These are phyloP conservation scores for Lentinula lateritia DNA, from an alignment of 768 basidiomycete species.

Conservation along the genomic window DNA sequence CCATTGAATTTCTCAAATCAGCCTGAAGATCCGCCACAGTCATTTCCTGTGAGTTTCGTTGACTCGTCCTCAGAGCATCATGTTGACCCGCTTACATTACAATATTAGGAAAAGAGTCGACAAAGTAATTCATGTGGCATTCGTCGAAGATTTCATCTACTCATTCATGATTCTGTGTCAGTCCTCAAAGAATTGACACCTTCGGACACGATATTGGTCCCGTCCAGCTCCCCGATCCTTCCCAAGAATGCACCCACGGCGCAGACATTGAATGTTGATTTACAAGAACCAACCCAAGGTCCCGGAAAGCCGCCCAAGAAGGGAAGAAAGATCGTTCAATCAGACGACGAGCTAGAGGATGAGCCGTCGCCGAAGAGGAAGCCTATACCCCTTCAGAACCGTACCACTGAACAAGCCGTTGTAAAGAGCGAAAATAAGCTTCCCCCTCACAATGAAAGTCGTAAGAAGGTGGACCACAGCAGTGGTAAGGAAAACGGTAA, in stretches of 20 bases:
- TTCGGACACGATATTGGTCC: background rate
- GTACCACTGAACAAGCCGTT: background rate
- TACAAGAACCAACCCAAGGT: background rate
- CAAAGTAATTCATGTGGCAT: background rate
- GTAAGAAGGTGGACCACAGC: background rate
- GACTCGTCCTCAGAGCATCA: background rate
- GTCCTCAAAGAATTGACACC: background rate
- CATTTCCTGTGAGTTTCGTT: slow-evolving; percentile 2
- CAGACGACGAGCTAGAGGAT: slow-evolving; percentile 8
- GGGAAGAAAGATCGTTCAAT: slow-evolving; percentile 4
- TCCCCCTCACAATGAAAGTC: no score
- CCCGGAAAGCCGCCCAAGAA: background rate
- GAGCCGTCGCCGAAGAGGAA: background rate
- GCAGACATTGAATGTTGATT: background rate
- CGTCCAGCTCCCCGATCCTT: background rate
- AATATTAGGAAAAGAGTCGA: background rate
- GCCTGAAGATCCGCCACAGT: background rate
- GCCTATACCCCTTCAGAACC: background rate
- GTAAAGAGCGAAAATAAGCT: background rate
- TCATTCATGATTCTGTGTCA: background rate
- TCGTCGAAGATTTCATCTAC: background rate
- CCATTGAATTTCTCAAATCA: slow-evolving; percentile 7
- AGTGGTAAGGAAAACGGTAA: background rate
- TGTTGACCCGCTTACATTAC: no score
- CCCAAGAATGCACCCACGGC: background rate